phyloP scores from a whole-genome alignment of 2,329 filamentous ascomycete genomes.

The Nothophaeocryptopus gaeumannii region DNA sequence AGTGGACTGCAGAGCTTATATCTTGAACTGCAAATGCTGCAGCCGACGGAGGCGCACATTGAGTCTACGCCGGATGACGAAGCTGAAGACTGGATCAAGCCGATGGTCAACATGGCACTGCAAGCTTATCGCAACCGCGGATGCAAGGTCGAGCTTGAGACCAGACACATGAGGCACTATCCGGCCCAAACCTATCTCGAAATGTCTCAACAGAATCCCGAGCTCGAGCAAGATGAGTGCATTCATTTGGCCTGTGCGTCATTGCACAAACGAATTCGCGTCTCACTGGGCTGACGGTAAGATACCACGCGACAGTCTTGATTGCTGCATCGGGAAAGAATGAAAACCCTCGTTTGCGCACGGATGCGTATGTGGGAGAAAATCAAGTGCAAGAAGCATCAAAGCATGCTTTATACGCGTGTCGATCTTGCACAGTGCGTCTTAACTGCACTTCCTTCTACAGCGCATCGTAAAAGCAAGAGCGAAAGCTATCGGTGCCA shows the following conservation, averaged over 20 bases:
- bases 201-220: slow-evolving; percentile 4
- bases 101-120: slow-evolving; percentile 32
- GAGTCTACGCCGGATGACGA: slow-evolving; percentile 26
- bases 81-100: slow-evolving; percentile 29
- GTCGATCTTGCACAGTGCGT: too few relatives aligned
- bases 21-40: slow-evolving; percentile 29
- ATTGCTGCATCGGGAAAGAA: too few relatives aligned
- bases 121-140: slow-evolving; percentile 26
- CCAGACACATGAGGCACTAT: slow-evolving; percentile 26
- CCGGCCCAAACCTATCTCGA: slow-evolving; percentile 22
- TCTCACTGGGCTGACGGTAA: slow-evolving; percentile 23
- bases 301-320: not conserved
- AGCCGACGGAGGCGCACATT: slow-evolving; percentile 31
- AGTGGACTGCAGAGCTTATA: slow-evolving; percentile 30
- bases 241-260: slow-evolving; percentile 22
- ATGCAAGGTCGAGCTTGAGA: slow-evolving; percentile 31
- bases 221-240: slow-evolving; percentile 13
- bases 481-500: too few relatives aligned
- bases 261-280: slow-evolving; percentile 29
- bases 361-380: too few relatives aligned
- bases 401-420: too few relatives aligned
- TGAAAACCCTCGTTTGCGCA: too few relatives aligned
- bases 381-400: too few relatives aligned
- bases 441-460: too few relatives aligned
- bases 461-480: too few relatives aligned